These are phyloP conservation scores for Huntiella omanensis DNA, from an alignment of 2,329 filamentous ascomycete species.

Conservation along the genomic window DNA sequence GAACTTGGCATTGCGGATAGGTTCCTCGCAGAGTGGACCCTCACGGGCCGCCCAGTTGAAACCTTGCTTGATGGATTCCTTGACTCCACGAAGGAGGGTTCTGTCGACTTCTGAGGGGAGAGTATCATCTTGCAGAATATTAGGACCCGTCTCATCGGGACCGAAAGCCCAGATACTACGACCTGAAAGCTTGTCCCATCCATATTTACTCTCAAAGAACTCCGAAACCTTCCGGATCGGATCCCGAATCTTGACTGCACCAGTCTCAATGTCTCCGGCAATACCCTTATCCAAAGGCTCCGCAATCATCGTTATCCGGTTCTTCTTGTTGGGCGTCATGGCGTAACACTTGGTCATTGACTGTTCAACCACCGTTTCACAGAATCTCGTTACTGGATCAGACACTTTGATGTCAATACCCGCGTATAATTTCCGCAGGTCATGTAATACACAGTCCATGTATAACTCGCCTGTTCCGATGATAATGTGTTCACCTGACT, in stretches of 20 bases:
- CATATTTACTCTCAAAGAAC: slow-evolving; percentile 93
- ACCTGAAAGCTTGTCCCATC: slow-evolving; percentile 86
- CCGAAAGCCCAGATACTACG: slow-evolving; percentile 98
- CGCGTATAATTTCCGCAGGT: slow-evolving; percentile 79
- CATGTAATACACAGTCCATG: slow-evolving; percentile 97
- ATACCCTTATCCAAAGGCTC: slow-evolving; percentile 92
- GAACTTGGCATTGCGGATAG: slow-evolving; percentile 95
- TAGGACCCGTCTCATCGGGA: slow-evolving; percentile 82
- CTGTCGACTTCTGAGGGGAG: slow-evolving; percentile 88
- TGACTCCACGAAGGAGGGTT: slow-evolving; percentile 67
- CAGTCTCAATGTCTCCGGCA: slow-evolving; percentile 81
- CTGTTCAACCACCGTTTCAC: slow-evolving; percentile 92
- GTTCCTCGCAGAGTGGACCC: slow-evolving; percentile 93
- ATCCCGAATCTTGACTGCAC: slow-evolving; percentile 78
- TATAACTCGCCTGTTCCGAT: slow-evolving; percentile 96
- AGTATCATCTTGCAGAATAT: slow-evolving; percentile 93
- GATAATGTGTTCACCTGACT: slow-evolving; percentile 90
- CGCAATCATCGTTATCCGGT: slow-evolving; percentile 96
- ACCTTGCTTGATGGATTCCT: slow-evolving; percentile 84
- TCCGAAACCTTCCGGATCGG: slow-evolving; percentile 84
- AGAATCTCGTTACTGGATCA: slow-evolving; percentile 91
- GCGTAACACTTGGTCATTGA: slow-evolving; percentile 97
- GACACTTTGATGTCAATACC: slow-evolving; percentile 99
- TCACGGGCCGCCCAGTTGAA: slow-evolving; percentile 94
- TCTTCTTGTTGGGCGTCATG: slow-evolving; percentile 96